phyloP scores from a whole-genome alignment of 148 eudicot genomes.

The Diospyros kaki region DNA sequence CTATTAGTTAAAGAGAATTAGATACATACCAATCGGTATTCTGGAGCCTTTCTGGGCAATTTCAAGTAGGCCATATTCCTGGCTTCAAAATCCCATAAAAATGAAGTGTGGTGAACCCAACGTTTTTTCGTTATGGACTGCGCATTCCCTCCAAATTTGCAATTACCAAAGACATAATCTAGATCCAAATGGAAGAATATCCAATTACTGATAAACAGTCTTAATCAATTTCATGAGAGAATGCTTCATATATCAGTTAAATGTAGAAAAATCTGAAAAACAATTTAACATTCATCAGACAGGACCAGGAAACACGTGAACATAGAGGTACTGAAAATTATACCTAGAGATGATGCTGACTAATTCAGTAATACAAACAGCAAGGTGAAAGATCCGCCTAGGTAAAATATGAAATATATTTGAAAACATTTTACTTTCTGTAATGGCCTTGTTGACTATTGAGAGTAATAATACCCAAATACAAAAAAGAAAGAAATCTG shows the following conservation, averaged over 20 bases:
- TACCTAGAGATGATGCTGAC: neutral
- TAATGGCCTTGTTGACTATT: too few relatives aligned
- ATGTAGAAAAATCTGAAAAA: neutral
- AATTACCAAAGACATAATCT: constrained; percentile 87
- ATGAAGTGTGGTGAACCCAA: constrained; percentile 95
- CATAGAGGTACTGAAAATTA: too few relatives aligned
- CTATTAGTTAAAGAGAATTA: neutral
- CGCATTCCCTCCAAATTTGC: constrained; percentile 94
- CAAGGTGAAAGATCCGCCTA: neutral
- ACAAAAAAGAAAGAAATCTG: neutral
- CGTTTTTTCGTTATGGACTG: constrained; percentile 80
- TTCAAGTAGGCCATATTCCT: constrained; percentile 75
- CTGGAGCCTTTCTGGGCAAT: constrained; percentile 68
- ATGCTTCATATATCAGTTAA: neutral
- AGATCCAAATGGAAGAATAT: constrained; percentile 5
- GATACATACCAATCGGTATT: constrained; percentile 57
- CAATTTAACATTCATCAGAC: neutral
- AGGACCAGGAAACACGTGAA: too few relatives aligned
- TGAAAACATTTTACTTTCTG: too few relatives aligned
- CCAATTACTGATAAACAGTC: neutral
- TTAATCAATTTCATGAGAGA: neutral
- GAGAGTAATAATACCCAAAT: neutral
- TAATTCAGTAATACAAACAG: neutral
- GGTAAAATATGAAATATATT: neutral
- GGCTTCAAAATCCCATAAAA: constrained; percentile 80